Evolutionary conservation across 352 stramenopile species (phyloP).

Genomic region (Globisporangium nunn): DNA sequence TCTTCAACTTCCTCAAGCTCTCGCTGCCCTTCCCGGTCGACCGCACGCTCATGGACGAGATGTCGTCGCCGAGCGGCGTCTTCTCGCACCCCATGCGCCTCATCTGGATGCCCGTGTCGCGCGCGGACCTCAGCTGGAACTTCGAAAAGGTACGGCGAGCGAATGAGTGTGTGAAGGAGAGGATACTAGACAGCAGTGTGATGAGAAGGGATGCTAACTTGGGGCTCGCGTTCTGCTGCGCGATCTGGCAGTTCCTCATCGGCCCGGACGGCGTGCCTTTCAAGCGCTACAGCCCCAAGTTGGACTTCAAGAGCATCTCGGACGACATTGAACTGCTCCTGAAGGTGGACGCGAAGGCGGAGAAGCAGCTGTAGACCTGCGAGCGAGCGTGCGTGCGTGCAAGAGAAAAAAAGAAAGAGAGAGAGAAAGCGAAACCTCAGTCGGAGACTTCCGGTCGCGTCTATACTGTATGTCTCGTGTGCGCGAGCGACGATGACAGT

Average conservation of each 20-base stretch:
- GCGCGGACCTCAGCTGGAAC: conserved; percentile 76
- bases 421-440: not conserved
- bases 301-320: conserved; percentile 53
- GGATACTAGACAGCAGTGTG: too few species aligned
- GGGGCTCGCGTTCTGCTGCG: not conserved
- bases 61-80: conserved; percentile 65
- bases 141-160: conserved; percentile 62
- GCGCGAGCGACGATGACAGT: not conserved
- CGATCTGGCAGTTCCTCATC: conserved; percentile 52
- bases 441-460: not conserved
- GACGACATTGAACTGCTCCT: conserved; percentile 65
- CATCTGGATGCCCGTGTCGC: conserved; percentile 81
- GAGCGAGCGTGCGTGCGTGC: not conserved
- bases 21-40: conserved; percentile 64
- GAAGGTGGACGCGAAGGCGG: conserved; percentile 27
- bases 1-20: conserved; percentile 77
- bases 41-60: conserved; percentile 72
- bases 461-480: conserved; percentile 12
- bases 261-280: conserved; percentile 66
- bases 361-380: conserved; percentile 22
- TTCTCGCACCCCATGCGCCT: conserved; percentile 80
- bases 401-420: not conserved
- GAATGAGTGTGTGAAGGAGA: not conserved
- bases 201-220: not conserved
- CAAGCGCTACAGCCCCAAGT: conserved; percentile 75